phyloP scores from a whole-genome alignment of 1,284 basidiomycete species.

The Vanrija sp. region DNA sequence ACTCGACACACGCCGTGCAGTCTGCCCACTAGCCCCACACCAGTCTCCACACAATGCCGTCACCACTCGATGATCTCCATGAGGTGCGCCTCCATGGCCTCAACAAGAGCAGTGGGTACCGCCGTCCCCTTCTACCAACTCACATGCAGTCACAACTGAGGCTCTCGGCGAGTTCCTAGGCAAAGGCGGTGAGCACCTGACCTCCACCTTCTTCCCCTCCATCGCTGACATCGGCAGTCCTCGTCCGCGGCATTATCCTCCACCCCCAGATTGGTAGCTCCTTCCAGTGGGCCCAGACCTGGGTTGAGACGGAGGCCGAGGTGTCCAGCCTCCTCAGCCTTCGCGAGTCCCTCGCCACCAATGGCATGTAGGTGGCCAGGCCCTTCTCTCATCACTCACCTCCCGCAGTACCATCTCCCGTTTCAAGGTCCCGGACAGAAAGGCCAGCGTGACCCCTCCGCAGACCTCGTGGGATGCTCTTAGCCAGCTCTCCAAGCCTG shows the following conservation, averaged over 20 bases:
- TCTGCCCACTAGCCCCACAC: background rate
- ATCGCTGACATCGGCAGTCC: slow-evolving; percentile 13
- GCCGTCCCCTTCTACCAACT: background rate
- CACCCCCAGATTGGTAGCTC: slow-evolving; percentile 15
- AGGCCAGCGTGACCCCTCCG: slow-evolving; percentile 2
- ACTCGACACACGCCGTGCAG: too few relatives aligned
- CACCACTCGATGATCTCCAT: slow-evolving; percentile 5
- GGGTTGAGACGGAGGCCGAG: slow-evolving; percentile 30
- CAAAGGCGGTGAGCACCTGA: slow-evolving; percentile 24
- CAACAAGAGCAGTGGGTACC: slow-evolving; percentile 14
- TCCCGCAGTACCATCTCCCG: slow-evolving; percentile 12
- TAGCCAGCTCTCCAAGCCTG: slow-evolving; percentile 2
- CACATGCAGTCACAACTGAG: slow-evolving; percentile 30
- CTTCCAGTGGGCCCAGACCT: slow-evolving; percentile 39
- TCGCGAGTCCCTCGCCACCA: slow-evolving; percentile 23
- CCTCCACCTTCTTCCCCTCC: background rate
- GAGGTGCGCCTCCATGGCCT: slow-evolving; percentile 30
- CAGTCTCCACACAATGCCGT: too few relatives aligned
- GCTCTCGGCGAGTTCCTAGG: slow-evolving; percentile 33
- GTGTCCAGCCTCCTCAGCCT: slow-evolving; percentile 28
- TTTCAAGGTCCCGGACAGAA: background rate
- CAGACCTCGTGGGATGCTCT: slow-evolving; percentile 12
- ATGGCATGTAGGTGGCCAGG: slow-evolving; percentile 30
- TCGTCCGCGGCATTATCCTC: slow-evolving; percentile 27
- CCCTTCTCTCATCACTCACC: background rate